Percentiles rank a stretch among this genome's conserved stretches.
These are phyloP conservation scores for Metschnikowia rubicola DNA, from an alignment of 805 yeast species.

Conservation along the genomic window DNA sequence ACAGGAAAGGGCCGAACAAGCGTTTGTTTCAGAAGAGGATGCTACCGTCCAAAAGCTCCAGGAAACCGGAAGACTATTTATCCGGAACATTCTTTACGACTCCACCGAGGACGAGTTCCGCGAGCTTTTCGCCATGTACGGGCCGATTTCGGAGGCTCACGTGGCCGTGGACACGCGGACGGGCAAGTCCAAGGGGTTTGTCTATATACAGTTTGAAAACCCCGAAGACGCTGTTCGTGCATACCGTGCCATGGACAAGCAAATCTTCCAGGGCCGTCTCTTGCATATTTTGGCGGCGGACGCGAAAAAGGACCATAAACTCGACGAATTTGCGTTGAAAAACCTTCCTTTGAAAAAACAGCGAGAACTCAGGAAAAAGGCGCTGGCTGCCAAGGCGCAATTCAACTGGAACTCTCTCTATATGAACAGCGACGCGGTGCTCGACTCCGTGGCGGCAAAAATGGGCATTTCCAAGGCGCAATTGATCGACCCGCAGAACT, in stretches of 20 bases:
- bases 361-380: constrained; percentile 75
- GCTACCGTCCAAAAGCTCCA: constrained; percentile 48
- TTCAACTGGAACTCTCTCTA: constrained; percentile 95
- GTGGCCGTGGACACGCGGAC: constrained; percentile 88
- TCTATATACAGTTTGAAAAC: constrained; percentile 70
- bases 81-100: constrained; percentile 79
- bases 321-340: constrained; percentile 88
- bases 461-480: constrained; percentile 82
- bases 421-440: constrained; percentile 86
- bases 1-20: neutral
- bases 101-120: constrained; percentile 78
- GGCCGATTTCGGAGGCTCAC: constrained; percentile 83
- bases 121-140: constrained; percentile 61
- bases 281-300: constrained; percentile 87
- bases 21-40: constrained; percentile 39
- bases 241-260: constrained; percentile 70
- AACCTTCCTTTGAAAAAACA: constrained; percentile 92
- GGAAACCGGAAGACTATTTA: constrained; percentile 76
- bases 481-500: constrained; percentile 80
- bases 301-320: constrained; percentile 71
- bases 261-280: constrained; percentile 90
- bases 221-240: constrained; percentile 76
- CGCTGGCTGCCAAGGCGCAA: constrained; percentile 78
- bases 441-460: constrained; percentile 82
- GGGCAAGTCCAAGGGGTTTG: constrained; percentile 89